Evolutionary conservation across 345 rosid species (phyloP).

Genomic region (Citrus reticulata): DNA sequence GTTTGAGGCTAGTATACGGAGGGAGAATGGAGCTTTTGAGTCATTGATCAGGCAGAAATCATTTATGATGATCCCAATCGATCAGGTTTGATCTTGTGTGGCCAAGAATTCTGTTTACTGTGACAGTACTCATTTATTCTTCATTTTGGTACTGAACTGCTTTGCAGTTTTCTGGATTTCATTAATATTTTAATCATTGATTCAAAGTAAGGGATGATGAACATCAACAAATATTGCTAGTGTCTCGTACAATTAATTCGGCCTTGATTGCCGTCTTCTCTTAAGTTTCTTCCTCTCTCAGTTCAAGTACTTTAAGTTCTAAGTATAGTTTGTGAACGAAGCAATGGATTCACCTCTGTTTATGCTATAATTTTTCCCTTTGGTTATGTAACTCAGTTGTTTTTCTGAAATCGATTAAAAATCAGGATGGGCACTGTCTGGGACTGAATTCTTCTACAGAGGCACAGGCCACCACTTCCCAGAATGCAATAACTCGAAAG

Average conservation of each 20-base stretch:
- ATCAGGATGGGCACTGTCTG: conserved; percentile 66
- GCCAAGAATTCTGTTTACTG: not conserved
- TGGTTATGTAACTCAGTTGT: not conserved
- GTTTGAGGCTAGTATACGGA: conserved; percentile 91
- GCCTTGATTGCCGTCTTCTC: not conserved
- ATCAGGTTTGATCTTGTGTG: conserved; percentile 60
- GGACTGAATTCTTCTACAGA: conserved; percentile 55
- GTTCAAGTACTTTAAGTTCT: not conserved
- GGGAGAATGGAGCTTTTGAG: conserved; percentile 94
- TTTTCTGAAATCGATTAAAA: not conserved
- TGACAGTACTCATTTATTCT: not conserved
- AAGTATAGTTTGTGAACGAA: not conserved
- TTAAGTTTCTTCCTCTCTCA: no score
- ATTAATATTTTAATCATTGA: not conserved
- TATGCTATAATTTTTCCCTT: not conserved
- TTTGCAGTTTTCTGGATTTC: not conserved
- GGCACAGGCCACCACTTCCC: conserved; percentile 61
- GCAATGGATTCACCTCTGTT: not conserved
- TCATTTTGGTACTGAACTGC: not conserved
- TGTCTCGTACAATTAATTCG: not conserved
- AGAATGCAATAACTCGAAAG: conserved; percentile 79
- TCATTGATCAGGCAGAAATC: conserved; percentile 95
- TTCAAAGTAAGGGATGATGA: not conserved
- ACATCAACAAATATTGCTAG: not conserved
- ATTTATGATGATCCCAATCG: conserved; percentile 90